phyloP scores from a whole-genome alignment of 345 rosid species.

The Eucalyptus regnans region DNA sequence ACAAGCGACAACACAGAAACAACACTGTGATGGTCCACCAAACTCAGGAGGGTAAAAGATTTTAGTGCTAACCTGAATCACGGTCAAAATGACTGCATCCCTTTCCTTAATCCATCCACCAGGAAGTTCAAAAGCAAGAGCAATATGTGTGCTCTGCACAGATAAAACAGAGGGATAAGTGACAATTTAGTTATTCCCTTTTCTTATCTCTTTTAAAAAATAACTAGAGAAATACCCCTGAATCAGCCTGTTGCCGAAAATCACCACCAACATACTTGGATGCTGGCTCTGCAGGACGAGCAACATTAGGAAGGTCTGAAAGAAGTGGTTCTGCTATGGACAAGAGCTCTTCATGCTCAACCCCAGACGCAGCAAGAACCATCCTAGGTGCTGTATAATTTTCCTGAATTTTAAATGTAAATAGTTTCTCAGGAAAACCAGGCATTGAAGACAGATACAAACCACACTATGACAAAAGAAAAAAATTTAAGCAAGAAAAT shows the following conservation, averaged over 20 bases:
- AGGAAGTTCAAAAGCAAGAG: slow-evolving; percentile 85
- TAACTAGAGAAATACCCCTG: slow-evolving; percentile 35
- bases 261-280: slow-evolving; percentile 88
- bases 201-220: neutral
- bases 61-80: slow-evolving; percentile 58
- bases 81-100: slow-evolving; percentile 66
- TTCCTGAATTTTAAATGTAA: slow-evolving; percentile 38
- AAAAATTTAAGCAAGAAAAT: neutral
- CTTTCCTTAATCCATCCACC: slow-evolving; percentile 77
- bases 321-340: slow-evolving; percentile 76
- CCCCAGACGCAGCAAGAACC: slow-evolving; percentile 83
- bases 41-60: neutral
- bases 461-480: neutral
- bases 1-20: neutral
- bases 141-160: slow-evolving; percentile 51
- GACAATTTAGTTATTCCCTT: neutral
- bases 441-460: neutral
- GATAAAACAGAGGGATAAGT: neutral
- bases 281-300: slow-evolving; percentile 31
- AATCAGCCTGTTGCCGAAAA: slow-evolving; percentile 67
- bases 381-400: slow-evolving; percentile 73
- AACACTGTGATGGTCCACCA: neutral
- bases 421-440: neutral
- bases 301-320: slow-evolving; percentile 56
- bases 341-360: slow-evolving; percentile 66